These are phyloP conservation scores for Calocybe gambosa DNA, from an alignment of 1,284 basidiomycete genomes.

Conservation along the genomic window DNA sequence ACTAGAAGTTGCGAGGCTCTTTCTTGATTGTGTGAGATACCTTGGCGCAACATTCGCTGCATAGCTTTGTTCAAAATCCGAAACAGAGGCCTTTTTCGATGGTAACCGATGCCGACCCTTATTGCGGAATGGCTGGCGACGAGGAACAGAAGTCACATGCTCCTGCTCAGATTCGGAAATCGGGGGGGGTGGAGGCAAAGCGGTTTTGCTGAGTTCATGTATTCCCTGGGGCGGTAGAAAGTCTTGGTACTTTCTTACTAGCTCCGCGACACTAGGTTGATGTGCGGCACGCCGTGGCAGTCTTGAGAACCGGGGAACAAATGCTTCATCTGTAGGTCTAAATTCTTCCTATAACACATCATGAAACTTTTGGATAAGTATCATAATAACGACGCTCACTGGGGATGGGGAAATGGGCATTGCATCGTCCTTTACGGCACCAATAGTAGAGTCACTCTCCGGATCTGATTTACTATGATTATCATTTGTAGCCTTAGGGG, in stretches of 20 bases:
- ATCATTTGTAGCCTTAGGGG: constrained; percentile 3
- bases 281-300: constrained; percentile 61
- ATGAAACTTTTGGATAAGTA: constrained; percentile 1
- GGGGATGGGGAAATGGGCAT: constrained; percentile 8
- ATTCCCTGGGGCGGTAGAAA: constrained; percentile 67
- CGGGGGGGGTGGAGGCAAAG: constrained; percentile 47
- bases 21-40: constrained; percentile 50
- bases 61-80: constrained; percentile 86
- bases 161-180: constrained; percentile 72
- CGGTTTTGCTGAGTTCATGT: constrained; percentile 62
- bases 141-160: constrained; percentile 30
- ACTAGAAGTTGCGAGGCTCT: constrained; percentile 29
- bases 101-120: constrained; percentile 43
- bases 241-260: constrained; percentile 81
- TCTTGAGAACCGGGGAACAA: constrained; percentile 43
- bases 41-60: constrained; percentile 80
- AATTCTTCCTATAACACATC: constrained; percentile 13
- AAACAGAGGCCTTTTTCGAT: constrained; percentile 55
- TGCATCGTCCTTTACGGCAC: constrained; percentile 45
- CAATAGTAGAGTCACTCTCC: constrained; percentile 89
- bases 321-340: constrained; percentile 15
- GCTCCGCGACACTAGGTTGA: constrained; percentile 72
- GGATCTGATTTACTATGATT: constrained; percentile 40
- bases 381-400: constrained; percentile 8
- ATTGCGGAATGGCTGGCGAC: constrained; percentile 35